A percentile compares a stretch with the other conserved stretches of the same genome.
These are phyloP conservation scores for Blastocystis sp. DNA, from an alignment of 352 stramenopile genomes.

Conservation along the genomic window DNA sequence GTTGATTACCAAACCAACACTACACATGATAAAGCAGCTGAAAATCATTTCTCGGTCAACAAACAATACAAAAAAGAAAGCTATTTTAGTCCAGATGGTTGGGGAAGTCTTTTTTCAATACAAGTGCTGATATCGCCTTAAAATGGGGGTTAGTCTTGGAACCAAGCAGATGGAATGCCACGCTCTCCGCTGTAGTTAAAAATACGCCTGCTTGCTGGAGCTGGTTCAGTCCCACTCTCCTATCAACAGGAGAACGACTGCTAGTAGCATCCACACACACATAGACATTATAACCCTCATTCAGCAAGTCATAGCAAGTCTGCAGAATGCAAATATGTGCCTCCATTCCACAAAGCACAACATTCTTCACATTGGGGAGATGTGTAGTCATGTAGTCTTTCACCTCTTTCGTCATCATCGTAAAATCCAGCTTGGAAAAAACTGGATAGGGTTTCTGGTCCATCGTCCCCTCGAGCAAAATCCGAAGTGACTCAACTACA, in stretches of 20 bases:
- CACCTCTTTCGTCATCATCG: slow-evolving; percentile 77
- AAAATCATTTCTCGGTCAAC: neutral
- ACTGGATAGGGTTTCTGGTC: slow-evolving; percentile 70
- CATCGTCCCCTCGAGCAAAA: slow-evolving; percentile 65
- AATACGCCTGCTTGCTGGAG: neutral
- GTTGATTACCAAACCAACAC: slow-evolving; percentile 11
- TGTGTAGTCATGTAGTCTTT: slow-evolving; percentile 68
- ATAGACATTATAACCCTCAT: slow-evolving; percentile 79
- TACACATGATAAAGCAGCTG: neutral
- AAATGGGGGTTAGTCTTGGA: slow-evolving; percentile 37
- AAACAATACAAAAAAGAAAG: neutral
- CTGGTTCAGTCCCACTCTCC: slow-evolving; percentile 70
- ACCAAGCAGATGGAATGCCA: slow-evolving; percentile 43
- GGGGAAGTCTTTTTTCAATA: slow-evolving; percentile 23
- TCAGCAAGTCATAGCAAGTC: slow-evolving; percentile 77
- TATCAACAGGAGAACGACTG: slow-evolving; percentile 75
- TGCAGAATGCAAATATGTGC: slow-evolving; percentile 79
- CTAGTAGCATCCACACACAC: slow-evolving; percentile 77
- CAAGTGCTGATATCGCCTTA: slow-evolving; percentile 36
- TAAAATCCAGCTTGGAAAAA: slow-evolving; percentile 71
- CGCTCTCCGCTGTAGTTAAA: slow-evolving; percentile 46
- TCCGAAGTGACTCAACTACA: slow-evolving; percentile 37
- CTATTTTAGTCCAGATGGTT: slow-evolving; percentile 21
- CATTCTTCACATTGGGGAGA: slow-evolving; percentile 70
- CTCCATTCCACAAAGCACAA: slow-evolving; percentile 79